These are phyloP conservation scores for Umbelopsis sp. DNA, from an alignment of 371 early-diverging fungal genomes.

Conservation along the genomic window DNA sequence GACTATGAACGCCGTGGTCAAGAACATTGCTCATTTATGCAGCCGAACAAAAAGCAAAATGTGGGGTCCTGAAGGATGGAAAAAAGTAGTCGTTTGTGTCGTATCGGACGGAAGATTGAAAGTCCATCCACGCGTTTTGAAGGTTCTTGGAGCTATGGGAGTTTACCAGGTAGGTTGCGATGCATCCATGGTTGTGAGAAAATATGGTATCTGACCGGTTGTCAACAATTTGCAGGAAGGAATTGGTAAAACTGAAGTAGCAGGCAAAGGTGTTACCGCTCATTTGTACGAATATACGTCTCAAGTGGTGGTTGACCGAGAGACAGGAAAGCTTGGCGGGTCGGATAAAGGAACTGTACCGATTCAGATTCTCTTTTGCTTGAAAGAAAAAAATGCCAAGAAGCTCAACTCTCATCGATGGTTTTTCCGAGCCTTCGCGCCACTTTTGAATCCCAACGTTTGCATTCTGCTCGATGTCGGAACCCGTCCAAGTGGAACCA, in stretches of 20 bases:
- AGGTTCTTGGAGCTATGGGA: constrained; percentile 82
- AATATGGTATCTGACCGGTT: constrained; percentile 73
- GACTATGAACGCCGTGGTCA: constrained; percentile 75
- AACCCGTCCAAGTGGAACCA: constrained; percentile 77
- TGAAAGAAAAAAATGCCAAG: constrained; percentile 83
- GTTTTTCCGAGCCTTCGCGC: constrained; percentile 90
- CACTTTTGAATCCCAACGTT: constrained; percentile 76
- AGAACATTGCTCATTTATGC: constrained; percentile 82
- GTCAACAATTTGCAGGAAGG: constrained; percentile 52
- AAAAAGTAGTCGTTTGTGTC: constrained; percentile 84
- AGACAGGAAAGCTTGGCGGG: constrained; percentile 47
- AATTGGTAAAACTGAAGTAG: constrained; percentile 49
- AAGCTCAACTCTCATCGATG: constrained; percentile 91
- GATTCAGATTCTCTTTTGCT: constrained; percentile 82
- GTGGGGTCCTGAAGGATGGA: constrained; percentile 86
- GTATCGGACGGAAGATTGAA: constrained; percentile 72
- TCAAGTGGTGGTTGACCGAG: constrained; percentile 66
- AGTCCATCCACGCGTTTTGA: constrained; percentile 69
- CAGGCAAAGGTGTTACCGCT: constrained; percentile 49
- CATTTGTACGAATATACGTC: constrained; percentile 85
- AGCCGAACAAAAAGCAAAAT: constrained; percentile 62
- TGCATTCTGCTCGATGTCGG: constrained; percentile 90
- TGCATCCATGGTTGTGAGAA: too few species aligned
- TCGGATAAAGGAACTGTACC: constrained; percentile 71
- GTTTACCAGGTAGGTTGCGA: constrained; percentile 79